Evolutionary conservation across 2,329 filamentous ascomycete species (phyloP).

Genomic region (Diaporthe destruens): DNA sequence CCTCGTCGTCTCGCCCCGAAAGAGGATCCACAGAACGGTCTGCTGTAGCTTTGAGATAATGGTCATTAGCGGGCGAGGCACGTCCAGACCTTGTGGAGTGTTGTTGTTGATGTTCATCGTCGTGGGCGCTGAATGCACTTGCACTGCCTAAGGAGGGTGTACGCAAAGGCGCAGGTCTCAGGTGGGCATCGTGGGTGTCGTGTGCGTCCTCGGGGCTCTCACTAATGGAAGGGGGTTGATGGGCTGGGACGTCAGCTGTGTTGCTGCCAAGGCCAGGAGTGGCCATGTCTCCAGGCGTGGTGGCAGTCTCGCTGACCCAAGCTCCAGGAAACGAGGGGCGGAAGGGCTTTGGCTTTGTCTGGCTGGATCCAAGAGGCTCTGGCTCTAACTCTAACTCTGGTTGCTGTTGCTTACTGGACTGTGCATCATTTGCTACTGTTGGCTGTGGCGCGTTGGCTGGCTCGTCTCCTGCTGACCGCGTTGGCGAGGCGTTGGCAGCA

Average conservation of each 20-base stretch:
- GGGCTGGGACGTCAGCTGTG: conserved; percentile 26
- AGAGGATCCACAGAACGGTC: background rate
- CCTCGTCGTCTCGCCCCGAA: background rate
- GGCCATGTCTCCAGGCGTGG: conserved; percentile 43
- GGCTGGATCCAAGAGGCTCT: background rate
- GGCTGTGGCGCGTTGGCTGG: background rate
- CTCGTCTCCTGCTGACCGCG: background rate
- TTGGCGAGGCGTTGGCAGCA: conserved; percentile 5
- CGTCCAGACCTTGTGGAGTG: conserved; percentile 9
- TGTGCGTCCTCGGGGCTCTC: conserved; percentile 37
- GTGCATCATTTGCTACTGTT: background rate
- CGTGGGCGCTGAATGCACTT: conserved; percentile 31
- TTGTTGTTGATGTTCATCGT: background rate
- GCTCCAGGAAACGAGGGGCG: conserved; percentile 49
- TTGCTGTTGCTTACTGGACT: too few relatives aligned
- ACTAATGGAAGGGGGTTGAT: conserved; percentile 18
- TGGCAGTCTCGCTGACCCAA: conserved; percentile 50
- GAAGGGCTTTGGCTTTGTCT: conserved; percentile 38
- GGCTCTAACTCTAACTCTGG: too few relatives aligned
- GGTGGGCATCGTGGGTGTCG: conserved; percentile 8
- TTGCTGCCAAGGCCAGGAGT: conserved; percentile 29
- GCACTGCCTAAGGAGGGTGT: conserved; percentile 37
- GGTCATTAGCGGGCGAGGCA: conserved; percentile 28
- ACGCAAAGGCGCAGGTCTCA: conserved; percentile 36
- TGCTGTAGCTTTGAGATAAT: conserved; percentile 27